Evolutionary conservation across 768 basidiomycete species (phyloP).

Genomic region (Suillus americanus): DNA sequence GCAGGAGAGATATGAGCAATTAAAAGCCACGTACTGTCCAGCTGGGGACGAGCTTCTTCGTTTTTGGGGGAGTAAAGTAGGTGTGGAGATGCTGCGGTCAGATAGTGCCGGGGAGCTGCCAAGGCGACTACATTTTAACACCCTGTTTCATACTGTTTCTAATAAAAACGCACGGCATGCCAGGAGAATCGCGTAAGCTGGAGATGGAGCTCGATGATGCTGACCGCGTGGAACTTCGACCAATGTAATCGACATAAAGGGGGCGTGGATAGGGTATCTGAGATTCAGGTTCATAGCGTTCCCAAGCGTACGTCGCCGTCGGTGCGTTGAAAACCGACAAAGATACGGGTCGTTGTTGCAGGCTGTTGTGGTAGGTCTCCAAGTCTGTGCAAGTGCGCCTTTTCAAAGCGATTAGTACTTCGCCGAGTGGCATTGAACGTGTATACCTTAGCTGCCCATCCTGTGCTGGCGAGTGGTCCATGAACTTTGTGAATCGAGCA

Average conservation of each 20-base stretch:
- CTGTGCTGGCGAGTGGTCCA: slow-evolving; percentile 18
- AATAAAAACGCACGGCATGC: slow-evolving; percentile 29
- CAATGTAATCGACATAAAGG: slow-evolving; percentile 38
- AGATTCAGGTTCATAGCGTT: slow-evolving; percentile 43
- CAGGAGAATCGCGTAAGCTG: slow-evolving; percentile 30
- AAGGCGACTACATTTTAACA: slow-evolving; percentile 14
- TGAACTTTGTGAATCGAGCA: slow-evolving; percentile 30
- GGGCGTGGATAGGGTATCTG: slow-evolving; percentile 41
- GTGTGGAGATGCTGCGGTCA: slow-evolving; percentile 25
- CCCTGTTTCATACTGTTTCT: slow-evolving; percentile 7
- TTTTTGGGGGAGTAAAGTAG: slow-evolving; percentile 32
- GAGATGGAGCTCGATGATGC: slow-evolving; percentile 29
- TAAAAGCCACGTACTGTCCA: slow-evolving; percentile 20
- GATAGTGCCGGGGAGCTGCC: slow-evolving; percentile 29
- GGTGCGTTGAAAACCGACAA: slow-evolving; percentile 43
- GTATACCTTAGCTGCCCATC: slow-evolving; percentile 26
- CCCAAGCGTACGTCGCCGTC: slow-evolving; percentile 49
- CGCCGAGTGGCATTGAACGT: slow-evolving; percentile 6
- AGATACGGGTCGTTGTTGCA: slow-evolving; percentile 32
- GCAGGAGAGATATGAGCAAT: neutral
- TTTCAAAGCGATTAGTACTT: slow-evolving; percentile 19
- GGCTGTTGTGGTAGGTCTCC: slow-evolving; percentile 22
- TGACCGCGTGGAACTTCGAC: slow-evolving; percentile 32
- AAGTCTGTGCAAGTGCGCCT: slow-evolving; percentile 24
- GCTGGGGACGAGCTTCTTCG: slow-evolving; percentile 34